Evolutionary conservation across 345 rosid species (phyloP), one percentile per base, ranked within the genome.

Genomic region (Microthlaspi erraticum): DNA sequence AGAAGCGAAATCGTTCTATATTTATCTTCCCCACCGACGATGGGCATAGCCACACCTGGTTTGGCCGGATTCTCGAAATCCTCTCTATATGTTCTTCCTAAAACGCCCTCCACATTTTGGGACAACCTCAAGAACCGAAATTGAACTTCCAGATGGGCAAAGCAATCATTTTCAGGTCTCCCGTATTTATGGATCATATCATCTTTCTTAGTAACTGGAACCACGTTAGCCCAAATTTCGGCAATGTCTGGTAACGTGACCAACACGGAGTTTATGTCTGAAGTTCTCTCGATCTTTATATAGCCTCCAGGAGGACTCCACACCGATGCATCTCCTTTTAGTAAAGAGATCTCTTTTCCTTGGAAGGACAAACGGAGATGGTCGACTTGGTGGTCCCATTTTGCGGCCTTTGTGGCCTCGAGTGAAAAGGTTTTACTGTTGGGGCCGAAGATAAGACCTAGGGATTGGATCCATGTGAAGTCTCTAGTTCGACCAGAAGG

Each of bases 401-500:
- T 79, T 5, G 73, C 69, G 8, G 84, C 76, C 56, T 53, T 64
- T 42, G 70, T 61, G 33, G 90, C 90, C 68, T 87, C 86, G 3
- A 89, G 78, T 43, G 90, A 75, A 70, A 87, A 85, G 13, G 77
- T 58, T 68, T 41, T 58, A 17, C 59, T 51, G 19, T 56, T 39
- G 8, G 86, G 67, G 13, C 79, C 80, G 23, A 82, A 85, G 57
- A 85, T 79, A 17, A 89, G 26, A 4, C 95, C 92, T n/a, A n/a
- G n/a, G n/a, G 88, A 82, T 60, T 84, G 87, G 50, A 88, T 86
- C 94, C 91, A 88, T 5, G 94, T 86, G 71, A 80, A 86, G 78
- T 88, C 91, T 62, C 91, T 69, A 37, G 31, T 23, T 20, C 87
- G 60, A 1, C 83, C 86, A 11, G 71, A 72, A n/a, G 87, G 83